These are phyloP conservation scores for Phytophthora sp. DNA, from an alignment of 352 stramenopile genomes.

Conservation along the genomic window DNA sequence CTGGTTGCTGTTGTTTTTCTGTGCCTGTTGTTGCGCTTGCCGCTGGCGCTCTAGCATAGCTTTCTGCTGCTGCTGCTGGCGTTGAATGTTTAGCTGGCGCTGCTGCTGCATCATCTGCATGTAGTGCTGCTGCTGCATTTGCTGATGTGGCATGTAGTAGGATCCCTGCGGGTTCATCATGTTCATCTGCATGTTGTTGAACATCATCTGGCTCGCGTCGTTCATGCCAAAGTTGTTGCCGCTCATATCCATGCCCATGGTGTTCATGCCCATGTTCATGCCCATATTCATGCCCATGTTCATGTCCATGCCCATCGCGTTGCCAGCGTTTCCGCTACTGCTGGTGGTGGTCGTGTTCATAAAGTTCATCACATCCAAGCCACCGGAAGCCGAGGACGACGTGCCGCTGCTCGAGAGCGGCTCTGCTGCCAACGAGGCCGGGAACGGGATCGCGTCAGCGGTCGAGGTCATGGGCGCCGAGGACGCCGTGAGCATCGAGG, in stretches of 20 bases:
- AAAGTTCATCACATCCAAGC: constrained; percentile 46
- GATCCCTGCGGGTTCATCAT: constrained; percentile 80
- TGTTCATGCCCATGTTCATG: constrained; percentile 68
- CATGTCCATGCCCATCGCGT: constrained; percentile 42
- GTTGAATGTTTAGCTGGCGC: constrained; percentile 40
- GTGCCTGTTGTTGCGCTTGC: constrained; percentile 33
- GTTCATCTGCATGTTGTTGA: constrained; percentile 72
- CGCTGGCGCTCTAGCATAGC: constrained; percentile 36
- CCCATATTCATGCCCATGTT: constrained; percentile 58
- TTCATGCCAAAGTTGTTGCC: constrained; percentile 61
- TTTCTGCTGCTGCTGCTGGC: constrained; percentile 49
- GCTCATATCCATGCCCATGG: constrained; percentile 63
- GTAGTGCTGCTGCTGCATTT: constrained; percentile 86
- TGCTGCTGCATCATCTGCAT: constrained; percentile 59
- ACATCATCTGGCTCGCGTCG: constrained; percentile 73
- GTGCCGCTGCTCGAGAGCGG: constrained; percentile 33
- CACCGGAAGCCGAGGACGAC: constrained; percentile 53
- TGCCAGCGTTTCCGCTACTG: constrained; percentile 12
- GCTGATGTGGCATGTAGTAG: constrained; percentile 72
- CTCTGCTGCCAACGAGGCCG: constrained; percentile 71
- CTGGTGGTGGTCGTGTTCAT: constrained; percentile 40
- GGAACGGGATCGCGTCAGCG: constrained; percentile 77
- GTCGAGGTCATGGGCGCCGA: constrained; percentile 38
- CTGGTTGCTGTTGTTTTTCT: constrained; percentile 30
- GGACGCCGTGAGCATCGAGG: constrained; percentile 34